Conservation (phyloP, 805 yeast species). For the Yamadazyma phyllophila region DNA sequence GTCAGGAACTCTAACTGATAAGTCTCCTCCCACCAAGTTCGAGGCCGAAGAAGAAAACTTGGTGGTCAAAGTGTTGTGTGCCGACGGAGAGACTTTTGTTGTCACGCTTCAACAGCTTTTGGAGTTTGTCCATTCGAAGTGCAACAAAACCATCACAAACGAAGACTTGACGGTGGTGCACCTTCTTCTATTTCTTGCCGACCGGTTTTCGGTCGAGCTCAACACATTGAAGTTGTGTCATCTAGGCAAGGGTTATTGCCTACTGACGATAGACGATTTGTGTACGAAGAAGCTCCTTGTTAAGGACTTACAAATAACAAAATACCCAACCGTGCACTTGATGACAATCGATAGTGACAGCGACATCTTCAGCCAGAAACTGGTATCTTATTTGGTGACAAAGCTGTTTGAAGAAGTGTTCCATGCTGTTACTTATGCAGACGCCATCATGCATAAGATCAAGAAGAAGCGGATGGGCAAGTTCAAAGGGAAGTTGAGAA, state of each 20-base stretch:
- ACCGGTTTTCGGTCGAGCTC: not conserved
- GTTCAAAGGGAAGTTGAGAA: not conserved
- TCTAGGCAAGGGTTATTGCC: constrained; percentile 11
- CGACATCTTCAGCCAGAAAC: not conserved
- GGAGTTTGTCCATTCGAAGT: not conserved
- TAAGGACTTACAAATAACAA: constrained; percentile 8
- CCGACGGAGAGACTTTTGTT: constrained; percentile 1
- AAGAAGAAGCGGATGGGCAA: not conserved
- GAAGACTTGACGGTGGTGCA: constrained; percentile 9
- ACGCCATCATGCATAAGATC: constrained; percentile 8
- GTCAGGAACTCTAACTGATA: constrained; percentile 14
- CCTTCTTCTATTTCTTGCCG: constrained; percentile 9
- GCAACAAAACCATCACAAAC: not conserved
- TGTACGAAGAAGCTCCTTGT: not conserved
- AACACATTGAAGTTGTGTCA: constrained; percentile 12
- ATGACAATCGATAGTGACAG: not conserved
- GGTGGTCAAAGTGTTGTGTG: constrained; percentile 2
- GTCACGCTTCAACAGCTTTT: constrained; percentile 1
- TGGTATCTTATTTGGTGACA: not conserved
- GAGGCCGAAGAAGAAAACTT: constrained; percentile 3
- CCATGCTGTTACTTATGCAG: constrained; percentile 11
- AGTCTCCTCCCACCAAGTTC: constrained; percentile 1
- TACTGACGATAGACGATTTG: constrained; percentile 5
- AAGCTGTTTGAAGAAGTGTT: not conserved
- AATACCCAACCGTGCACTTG: constrained; percentile 14